phyloP scores from a whole-genome alignment of 768 basidiomycete species.

The Leccinum pellstonianum region DNA sequence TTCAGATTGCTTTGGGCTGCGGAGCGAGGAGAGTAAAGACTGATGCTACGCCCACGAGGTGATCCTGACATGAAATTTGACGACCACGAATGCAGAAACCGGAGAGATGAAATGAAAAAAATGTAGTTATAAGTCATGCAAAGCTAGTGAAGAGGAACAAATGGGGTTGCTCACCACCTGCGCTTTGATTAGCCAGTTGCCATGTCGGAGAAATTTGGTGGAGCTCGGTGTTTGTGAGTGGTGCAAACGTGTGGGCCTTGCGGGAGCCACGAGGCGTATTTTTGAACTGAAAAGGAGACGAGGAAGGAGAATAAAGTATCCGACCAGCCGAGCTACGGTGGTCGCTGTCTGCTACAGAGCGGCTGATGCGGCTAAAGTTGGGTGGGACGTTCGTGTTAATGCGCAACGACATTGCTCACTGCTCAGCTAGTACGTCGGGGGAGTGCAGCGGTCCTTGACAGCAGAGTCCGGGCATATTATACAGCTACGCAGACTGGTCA shows the following conservation, averaged over 20 bases:
- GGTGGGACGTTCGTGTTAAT: conserved; percentile 32
- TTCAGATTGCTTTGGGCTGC: conserved; percentile 23
- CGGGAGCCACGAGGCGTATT: conserved; percentile 28
- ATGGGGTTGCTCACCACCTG: conserved; percentile 29
- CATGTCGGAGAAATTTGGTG: conserved; percentile 27
- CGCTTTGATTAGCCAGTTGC: conserved; percentile 26
- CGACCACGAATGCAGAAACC: conserved; percentile 16
- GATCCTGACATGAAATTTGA: conserved; percentile 27
- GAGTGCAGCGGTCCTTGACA: background rate
- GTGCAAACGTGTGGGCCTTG: conserved; percentile 34
- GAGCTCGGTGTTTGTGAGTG: conserved; percentile 34
- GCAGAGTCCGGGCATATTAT: conserved; percentile 21
- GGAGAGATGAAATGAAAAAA: conserved; percentile 20
- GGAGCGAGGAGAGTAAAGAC: conserved; percentile 32
- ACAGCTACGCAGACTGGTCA: conserved; percentile 20
- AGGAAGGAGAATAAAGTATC: conserved; percentile 18
- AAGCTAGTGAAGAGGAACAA: conserved; percentile 11
- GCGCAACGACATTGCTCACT: conserved; percentile 28
- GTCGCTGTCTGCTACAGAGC: conserved; percentile 17
- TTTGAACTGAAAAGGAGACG: conserved; percentile 24
- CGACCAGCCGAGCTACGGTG: conserved; percentile 12
- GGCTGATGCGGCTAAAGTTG: conserved; percentile 18
- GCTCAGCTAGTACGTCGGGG: conserved; percentile 7
- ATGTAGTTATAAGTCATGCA: conserved; percentile 21
- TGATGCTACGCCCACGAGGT: conserved; percentile 35